Percentiles rank a stretch among this genome's conserved stretches.
These are phyloP conservation scores for Fraxinus americana DNA, from an alignment of 257 asterid species.

Conservation along the genomic window DNA sequence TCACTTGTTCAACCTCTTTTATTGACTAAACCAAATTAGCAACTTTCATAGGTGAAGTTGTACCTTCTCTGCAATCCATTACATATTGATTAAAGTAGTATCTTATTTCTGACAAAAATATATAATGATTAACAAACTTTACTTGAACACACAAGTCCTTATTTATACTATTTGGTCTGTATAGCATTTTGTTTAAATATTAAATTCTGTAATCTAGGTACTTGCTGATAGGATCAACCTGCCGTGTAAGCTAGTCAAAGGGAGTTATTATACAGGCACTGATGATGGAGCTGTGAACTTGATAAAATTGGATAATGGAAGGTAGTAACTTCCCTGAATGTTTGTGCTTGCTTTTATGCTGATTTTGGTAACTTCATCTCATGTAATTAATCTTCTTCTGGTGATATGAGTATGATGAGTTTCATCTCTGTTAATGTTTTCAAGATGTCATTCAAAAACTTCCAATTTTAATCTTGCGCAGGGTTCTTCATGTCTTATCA, in stretches of 20 bases:
- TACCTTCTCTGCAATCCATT: not conserved
- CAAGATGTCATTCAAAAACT: not conserved
- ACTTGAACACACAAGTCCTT: not conserved
- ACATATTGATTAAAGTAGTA: not conserved
- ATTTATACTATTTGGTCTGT: conserved; percentile 13
- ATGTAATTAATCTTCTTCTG: not conserved
- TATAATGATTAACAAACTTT: not conserved
- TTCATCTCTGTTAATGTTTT: not conserved
- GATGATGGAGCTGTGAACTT: conserved; percentile 98
- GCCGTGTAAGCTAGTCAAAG: conserved; percentile 94
- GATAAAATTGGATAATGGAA: conserved; percentile 86
- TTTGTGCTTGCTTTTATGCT: conserved; percentile 5
- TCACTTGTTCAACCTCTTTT: not conserved
- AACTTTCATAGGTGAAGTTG: conserved; percentile 2
- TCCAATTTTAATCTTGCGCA: not conserved
- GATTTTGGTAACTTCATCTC: not conserved
- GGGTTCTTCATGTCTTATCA: not conserved
- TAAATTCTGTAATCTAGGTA: conserved; percentile 61
- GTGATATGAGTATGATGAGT: not conserved
- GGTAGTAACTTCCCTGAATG: conserved; percentile 43
- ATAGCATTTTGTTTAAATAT: conserved; percentile 14
- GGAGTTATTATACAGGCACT: conserved; percentile 95
- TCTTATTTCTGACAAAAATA: not conserved
- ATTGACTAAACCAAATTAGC: not conserved
- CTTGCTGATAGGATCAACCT: conserved; percentile 93